Percentiles rank a stretch among this genome's conserved stretches.
phyloP scores from a whole-genome alignment of 2,329 filamentous ascomycete genomes.

The Alternaria rosae region DNA sequence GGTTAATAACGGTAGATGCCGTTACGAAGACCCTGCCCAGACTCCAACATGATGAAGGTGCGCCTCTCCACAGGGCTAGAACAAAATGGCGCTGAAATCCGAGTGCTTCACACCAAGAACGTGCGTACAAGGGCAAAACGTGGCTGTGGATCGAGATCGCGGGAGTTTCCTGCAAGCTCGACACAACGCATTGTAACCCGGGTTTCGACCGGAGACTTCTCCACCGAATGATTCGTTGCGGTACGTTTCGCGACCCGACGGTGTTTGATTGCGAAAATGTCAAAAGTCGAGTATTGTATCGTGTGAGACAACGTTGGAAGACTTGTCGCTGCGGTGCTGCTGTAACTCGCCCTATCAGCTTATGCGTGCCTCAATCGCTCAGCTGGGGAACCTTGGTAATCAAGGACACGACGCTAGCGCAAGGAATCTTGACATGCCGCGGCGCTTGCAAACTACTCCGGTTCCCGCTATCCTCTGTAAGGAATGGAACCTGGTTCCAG shows the following conservation, averaged over 20 bases:
- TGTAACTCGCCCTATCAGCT: not conserved
- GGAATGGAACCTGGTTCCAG: not conserved
- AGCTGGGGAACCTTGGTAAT: not conserved
- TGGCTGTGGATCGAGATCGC: slow-evolving; percentile 9
- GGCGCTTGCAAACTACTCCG: not conserved
- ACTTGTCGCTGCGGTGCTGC: not conserved
- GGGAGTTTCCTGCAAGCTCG: not conserved
- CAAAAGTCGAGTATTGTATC: not conserved
- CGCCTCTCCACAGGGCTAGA: not conserved
- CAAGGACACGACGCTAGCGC: slow-evolving; percentile 1
- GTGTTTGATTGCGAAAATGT: not conserved
- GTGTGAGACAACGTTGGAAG: not conserved
- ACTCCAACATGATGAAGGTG: not conserved
- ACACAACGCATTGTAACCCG: not conserved
- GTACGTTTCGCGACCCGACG: not conserved
- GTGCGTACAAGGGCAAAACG: not conserved
- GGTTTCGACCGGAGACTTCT: not conserved
- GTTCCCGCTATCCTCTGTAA: not conserved
- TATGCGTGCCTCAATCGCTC: not conserved
- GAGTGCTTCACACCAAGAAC: not conserved
- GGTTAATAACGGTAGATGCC: not conserved
- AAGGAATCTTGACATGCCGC: not conserved
- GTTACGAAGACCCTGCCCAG: not conserved
- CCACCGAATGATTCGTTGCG: not conserved
- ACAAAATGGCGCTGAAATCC: slow-evolving; percentile 3